These are phyloP conservation scores for Xenosphaeropsis pyriputrescens DNA, from an alignment of 2,329 filamentous ascomycete species.

Conservation along the genomic window DNA sequence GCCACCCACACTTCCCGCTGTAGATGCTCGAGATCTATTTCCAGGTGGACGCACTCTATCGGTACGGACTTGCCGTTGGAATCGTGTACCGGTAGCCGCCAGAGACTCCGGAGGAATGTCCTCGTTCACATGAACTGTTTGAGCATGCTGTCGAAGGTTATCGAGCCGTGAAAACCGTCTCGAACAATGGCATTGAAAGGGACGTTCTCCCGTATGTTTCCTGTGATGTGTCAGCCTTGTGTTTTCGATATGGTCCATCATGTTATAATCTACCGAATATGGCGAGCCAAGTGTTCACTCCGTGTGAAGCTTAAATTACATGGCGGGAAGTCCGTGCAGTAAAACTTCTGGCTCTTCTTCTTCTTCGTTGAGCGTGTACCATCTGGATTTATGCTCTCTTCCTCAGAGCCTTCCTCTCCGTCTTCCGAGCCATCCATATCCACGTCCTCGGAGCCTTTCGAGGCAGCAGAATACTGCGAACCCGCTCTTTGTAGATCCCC, in stretches of 20 bases:
- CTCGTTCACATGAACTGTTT: constrained; percentile 95
- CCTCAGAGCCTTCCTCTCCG: constrained; percentile 44
- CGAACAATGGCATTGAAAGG: constrained; percentile 92
- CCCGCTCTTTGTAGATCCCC: constrained; percentile 34
- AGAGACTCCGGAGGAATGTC: constrained; percentile 90
- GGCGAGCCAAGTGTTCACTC: constrained; percentile 86
- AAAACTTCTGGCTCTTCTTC: constrained; percentile 93
- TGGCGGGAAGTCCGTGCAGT: constrained; percentile 87
- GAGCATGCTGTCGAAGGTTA: constrained; percentile 90
- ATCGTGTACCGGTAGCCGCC: constrained; percentile 80
- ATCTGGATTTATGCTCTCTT: constrained; percentile 46
- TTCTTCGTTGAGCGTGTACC: constrained; percentile 68
- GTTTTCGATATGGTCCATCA: constrained; percentile 11
- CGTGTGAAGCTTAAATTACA: constrained; percentile 91
- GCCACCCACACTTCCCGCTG: constrained; percentile 55
- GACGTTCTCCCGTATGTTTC: constrained; percentile 94
- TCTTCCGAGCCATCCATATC: constrained; percentile 63
- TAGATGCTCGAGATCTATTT: constrained; percentile 61
- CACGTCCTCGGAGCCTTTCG: constrained; percentile 51
- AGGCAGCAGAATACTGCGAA: constrained; percentile 45
- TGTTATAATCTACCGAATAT: constrained; percentile 57
- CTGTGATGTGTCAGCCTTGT: constrained; percentile 27
- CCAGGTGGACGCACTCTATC: constrained; percentile 67
- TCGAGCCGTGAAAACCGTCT: constrained; percentile 87
- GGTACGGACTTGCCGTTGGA: constrained; percentile 81